Base-by-base conservation (phyloP, 2,329 filamentous ascomycete species). In the Neopestalotiopsis sp. region DNA sequence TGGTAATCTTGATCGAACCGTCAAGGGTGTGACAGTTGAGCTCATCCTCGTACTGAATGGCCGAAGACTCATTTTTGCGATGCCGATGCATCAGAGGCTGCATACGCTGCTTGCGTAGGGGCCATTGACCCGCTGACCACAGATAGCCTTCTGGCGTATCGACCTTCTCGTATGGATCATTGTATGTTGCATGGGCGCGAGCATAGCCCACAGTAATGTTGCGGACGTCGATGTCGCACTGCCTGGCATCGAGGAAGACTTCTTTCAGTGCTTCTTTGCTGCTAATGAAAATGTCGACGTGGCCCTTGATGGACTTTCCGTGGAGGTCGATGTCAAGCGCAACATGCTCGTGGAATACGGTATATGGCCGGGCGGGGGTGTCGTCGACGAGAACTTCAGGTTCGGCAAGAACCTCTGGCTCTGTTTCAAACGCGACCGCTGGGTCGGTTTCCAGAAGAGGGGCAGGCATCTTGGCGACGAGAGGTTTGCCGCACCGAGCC, bases 241-340 rank as follows among this genome's bases (percentile, higher is more conserved):
- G 88, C 9, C 89, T 88, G 30, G 88, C 89, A 75, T 92, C 89
- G 70, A 92, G 84, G 32, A 80, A 83, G 57, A 92, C 83, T 66
- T 87, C 85, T 61, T 86, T 83, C 56, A 91, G 84, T 69, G 89
- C 81, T 56, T 83, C 82, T 74, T 85, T 69, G 69, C 87, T 84
- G 73, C 92, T 91, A 67, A 98, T 89, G 38, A 91, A 92, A 74
- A 99, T 92, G 73, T 95, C 92, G 9, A 93, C 94, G 71, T 89
- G 91, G 65, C 96, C 96, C 70, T 88, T 90, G 75, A 98, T 83
- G 76, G 86, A 88, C 80, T 91, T 91, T 67, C 88, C 89, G 72
- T 88, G 86, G 78, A 99, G 97, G 82, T 97, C 93, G 77, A 99
- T 86, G 75, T 98, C 95, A 70, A 99, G 85, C 75, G 94, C 91